A percentile compares a stretch with the other conserved stretches of the same genome.
phyloP scores from a whole-genome alignment of 2,329 filamentous ascomycete species.

The Penicillium sp. region DNA sequence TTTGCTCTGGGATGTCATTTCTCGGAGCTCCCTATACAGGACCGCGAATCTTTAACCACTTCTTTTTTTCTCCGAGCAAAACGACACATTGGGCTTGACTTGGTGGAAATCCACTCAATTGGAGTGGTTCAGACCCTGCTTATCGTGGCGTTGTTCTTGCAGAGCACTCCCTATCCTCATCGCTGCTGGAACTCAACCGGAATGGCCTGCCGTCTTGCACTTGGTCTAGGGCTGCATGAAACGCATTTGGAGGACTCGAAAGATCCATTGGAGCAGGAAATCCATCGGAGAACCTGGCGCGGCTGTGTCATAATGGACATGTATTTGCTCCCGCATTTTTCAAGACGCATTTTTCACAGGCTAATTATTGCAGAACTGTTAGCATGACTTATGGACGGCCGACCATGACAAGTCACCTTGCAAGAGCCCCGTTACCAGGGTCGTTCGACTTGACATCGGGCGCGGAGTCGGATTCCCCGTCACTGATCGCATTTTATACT shows the following conservation, averaged over 20 bases:
- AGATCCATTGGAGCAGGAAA: constrained; percentile 36
- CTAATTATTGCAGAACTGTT: constrained; percentile 26
- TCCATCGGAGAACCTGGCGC: constrained; percentile 39
- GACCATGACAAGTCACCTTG: constrained; percentile 30
- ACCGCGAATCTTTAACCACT: constrained; percentile 17
- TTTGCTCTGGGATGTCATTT: constrained; percentile 47
- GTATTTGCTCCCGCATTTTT: constrained; percentile 21
- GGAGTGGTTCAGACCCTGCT: constrained; percentile 46
- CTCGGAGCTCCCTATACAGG: constrained; percentile 29
- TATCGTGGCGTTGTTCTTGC: constrained; percentile 41
- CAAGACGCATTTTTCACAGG: neutral
- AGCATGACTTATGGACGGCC: constrained; percentile 39
- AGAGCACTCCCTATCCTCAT: constrained; percentile 43
- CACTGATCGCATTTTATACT: constrained; percentile 23
- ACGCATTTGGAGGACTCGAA: constrained; percentile 1
- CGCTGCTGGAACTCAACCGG: constrained; percentile 48
- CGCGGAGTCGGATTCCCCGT: neutral
- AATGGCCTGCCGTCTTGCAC: constrained; percentile 44
- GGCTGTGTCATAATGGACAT: constrained; percentile 41
- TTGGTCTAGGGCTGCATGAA: constrained; percentile 42
- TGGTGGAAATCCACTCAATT: constrained; percentile 37
- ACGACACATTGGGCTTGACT: constrained; percentile 34
- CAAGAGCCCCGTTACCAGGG: constrained; percentile 19
- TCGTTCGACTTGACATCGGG: neutral
- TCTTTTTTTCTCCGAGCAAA: constrained; percentile 37